phyloP scores from a whole-genome alignment of 805 yeast genomes.

The Saturnispora sekii region DNA sequence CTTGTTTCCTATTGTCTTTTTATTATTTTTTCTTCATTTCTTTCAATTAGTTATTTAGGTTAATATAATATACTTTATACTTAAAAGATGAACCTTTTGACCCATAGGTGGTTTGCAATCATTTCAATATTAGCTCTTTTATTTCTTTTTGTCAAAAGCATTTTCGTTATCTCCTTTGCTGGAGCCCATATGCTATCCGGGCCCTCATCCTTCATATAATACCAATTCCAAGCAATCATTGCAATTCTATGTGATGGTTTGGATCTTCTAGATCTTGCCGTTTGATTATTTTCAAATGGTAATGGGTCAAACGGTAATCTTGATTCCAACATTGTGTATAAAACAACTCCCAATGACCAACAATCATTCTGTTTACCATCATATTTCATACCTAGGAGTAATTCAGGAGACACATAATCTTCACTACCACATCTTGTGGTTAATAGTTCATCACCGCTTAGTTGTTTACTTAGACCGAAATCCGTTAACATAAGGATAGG shows the following conservation, averaged over 20 bases:
- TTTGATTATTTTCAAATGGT: slow-evolving; percentile 39
- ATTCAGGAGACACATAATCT: slow-evolving; percentile 93
- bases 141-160: slow-evolving; percentile 38
- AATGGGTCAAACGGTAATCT: slow-evolving; percentile 88
- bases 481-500: slow-evolving; percentile 60
- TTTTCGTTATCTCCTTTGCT: slow-evolving; percentile 43
- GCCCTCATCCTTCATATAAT: slow-evolving; percentile 30
- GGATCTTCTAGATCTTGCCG: slow-evolving; percentile 37
- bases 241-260: slow-evolving; percentile 85
- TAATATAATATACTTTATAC: not conserved
- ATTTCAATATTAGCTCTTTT: slow-evolving; percentile 11
- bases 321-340: slow-evolving; percentile 76
- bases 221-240: slow-evolving; percentile 89
- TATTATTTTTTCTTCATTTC: slow-evolving; percentile 3
- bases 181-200: slow-evolving; percentile 17
- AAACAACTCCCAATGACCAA: slow-evolving; percentile 93
- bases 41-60: not conserved
- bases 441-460: slow-evolving; percentile 53
- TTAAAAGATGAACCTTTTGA: slow-evolving; percentile 9
- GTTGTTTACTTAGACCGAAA: slow-evolving; percentile 74
- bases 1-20: not conserved
- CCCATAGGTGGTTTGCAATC: slow-evolving; percentile 26
- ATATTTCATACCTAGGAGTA: slow-evolving; percentile 81
- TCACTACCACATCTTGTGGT: slow-evolving; percentile 93
- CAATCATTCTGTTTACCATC: slow-evolving; percentile 87